Evolutionary conservation across 2,329 filamentous ascomycete species (phyloP).

Genomic region (Sclerotinia glacialis): DNA sequence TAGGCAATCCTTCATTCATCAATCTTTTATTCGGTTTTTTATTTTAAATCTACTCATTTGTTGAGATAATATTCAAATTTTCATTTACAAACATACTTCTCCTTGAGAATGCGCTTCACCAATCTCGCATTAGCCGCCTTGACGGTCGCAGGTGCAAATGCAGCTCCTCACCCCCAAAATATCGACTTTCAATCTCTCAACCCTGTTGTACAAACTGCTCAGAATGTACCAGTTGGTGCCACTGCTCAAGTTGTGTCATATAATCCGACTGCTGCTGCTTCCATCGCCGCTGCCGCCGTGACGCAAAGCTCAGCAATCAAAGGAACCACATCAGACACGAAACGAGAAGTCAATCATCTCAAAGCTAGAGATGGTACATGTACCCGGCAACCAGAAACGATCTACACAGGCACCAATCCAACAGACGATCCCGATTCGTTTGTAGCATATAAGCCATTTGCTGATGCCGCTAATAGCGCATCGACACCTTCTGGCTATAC

Average conservation of each 20-base stretch:
- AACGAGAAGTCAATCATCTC: background rate
- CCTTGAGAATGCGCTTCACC: slow-evolving; percentile 8
- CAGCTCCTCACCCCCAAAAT: slow-evolving; percentile 1
- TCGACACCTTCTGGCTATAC: slow-evolving; percentile 38
- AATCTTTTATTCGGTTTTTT: background rate
- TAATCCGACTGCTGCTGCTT: background rate
- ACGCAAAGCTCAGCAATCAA: background rate
- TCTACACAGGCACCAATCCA: slow-evolving; percentile 5
- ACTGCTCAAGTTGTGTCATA: background rate
- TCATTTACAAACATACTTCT: background rate
- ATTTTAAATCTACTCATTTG: background rate
- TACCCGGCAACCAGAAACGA: background rate
- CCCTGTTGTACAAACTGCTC: background rate
- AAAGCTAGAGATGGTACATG: background rate
- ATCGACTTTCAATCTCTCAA: slow-evolving; percentile 5
- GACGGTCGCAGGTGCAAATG: slow-evolving; percentile 1
- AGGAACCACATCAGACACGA: background rate
- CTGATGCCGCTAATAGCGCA: slow-evolving; percentile 32
- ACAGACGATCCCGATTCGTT: slow-evolving; percentile 41
- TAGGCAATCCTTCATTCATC: background rate
- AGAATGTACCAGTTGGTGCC: background rate
- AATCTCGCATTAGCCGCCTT: background rate
- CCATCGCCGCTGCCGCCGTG: background rate
- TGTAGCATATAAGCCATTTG: slow-evolving; percentile 31
- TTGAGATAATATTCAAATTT: background rate